phyloP scores from a whole-genome alignment of 2,329 filamentous ascomycete genomes.

The Massarina eburnea region DNA sequence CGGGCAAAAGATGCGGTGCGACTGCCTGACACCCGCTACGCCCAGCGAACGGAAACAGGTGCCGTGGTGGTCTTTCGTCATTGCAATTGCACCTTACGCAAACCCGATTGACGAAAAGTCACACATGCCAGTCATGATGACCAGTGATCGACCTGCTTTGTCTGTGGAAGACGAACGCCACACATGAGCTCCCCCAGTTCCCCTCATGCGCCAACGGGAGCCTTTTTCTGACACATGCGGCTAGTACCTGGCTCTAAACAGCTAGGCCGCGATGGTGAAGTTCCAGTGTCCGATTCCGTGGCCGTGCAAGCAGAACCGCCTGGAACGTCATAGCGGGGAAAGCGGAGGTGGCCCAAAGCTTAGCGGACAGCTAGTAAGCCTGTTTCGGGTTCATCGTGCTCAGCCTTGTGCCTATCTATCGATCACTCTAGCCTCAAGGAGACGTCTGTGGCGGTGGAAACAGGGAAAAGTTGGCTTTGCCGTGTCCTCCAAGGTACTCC shows the following conservation, averaged over 20 bases:
- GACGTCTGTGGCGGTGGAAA: slow-evolving; percentile 15
- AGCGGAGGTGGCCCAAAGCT: slow-evolving; percentile 25
- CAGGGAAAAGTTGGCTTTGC: slow-evolving; percentile 14
- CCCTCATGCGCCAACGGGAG: slow-evolving; percentile 4
- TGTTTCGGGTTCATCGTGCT: slow-evolving; percentile 7
- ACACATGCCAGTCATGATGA: neutral
- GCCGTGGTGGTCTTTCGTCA: neutral
- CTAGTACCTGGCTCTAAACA: slow-evolving; percentile 7
- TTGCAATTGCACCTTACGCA: neutral
- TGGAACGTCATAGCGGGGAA: slow-evolving; percentile 31
- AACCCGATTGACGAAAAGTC: neutral
- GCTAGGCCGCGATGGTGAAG: neutral
- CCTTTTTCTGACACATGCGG: slow-evolving; percentile 7
- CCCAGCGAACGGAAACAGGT: neutral
- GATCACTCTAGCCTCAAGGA: neutral
- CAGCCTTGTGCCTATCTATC: slow-evolving; percentile 4
- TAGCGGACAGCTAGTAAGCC: slow-evolving; percentile 18
- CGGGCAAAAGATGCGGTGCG: slow-evolving; percentile 6
- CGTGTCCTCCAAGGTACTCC: too few relatives aligned
- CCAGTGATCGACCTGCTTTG: slow-evolving; percentile 6
- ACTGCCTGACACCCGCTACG: slow-evolving; percentile 4
- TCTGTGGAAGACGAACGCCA: slow-evolving; percentile 7
- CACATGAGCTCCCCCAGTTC: slow-evolving; percentile 5
- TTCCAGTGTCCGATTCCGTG: slow-evolving; percentile 1
- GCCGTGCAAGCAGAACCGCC: slow-evolving; percentile 12